These are phyloP conservation scores for Fusarium sp. DNA, from an alignment of 2,329 filamentous ascomycete species.

Conservation along the genomic window DNA sequence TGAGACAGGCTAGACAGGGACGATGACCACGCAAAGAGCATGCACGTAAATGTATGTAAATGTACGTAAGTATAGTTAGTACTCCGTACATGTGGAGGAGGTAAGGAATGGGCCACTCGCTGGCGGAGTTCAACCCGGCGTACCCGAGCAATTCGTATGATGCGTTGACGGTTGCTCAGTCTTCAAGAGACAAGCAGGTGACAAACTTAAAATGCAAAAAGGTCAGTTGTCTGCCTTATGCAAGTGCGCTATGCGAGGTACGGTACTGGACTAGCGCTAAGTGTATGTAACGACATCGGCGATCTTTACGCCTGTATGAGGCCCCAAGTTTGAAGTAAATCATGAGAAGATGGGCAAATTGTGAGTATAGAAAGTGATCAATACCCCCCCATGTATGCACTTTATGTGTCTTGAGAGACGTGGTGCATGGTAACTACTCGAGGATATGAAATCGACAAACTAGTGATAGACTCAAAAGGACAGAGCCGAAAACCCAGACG, in stretches of 20 bases:
- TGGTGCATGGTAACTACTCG: not conserved
- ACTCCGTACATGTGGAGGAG: conserved; percentile 8
- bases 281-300: not conserved
- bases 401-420: too few relatives aligned
- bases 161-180: not conserved
- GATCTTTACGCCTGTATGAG: conserved; percentile 4
- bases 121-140: conserved; percentile 16
- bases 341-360: not conserved
- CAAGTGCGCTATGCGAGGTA: not conserved
- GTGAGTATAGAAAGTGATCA: not conserved
- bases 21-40: conserved; percentile 18
- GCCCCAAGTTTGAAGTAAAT: not conserved
- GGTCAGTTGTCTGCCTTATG: conserved; percentile 1
- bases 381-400: too few relatives aligned
- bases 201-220: conserved; percentile 6
- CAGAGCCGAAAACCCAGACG: conserved; percentile 1
- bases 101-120: conserved; percentile 10
- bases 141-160: conserved; percentile 11
- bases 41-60: not conserved
- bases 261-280: not conserved
- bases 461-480: conserved; percentile 1
- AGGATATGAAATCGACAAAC: not conserved
- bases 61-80: not conserved
- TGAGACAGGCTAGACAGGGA: conserved; percentile 20
- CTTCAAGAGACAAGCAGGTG: conserved; percentile 16